These are phyloP conservation scores for Basipetospora chlamydospora DNA, from an alignment of 2,329 filamentous ascomycete species.

Conservation along the genomic window DNA sequence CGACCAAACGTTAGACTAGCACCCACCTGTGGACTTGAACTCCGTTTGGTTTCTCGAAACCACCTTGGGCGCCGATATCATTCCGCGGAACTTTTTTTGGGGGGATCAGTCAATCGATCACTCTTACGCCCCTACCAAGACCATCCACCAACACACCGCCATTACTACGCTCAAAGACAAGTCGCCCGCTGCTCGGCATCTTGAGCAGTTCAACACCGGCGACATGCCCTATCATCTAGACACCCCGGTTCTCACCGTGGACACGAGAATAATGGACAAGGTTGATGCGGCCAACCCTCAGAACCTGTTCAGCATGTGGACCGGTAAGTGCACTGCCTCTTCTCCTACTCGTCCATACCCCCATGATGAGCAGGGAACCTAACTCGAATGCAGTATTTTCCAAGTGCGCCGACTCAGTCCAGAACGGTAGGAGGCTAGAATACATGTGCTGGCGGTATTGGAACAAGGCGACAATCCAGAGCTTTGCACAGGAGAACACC, in stretches of 20 bases:
- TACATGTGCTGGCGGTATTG: constrained; percentile 94
- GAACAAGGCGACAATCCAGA: constrained; percentile 88
- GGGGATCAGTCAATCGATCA: constrained; percentile 2
- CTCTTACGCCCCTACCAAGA: constrained; percentile 6
- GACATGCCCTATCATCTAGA: constrained; percentile 73
- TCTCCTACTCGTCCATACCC: too few relatives aligned
- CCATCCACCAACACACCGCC: constrained; percentile 9
- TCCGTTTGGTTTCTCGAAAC: neutral
- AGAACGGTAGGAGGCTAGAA: constrained; percentile 82
- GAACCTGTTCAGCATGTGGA: constrained; percentile 94
- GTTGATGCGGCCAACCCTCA: constrained; percentile 87
- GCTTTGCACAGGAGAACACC: constrained; percentile 52
- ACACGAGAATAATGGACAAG: constrained; percentile 83
- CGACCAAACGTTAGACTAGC: neutral
- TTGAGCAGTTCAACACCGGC: constrained; percentile 19
- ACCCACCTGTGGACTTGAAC: neutral
- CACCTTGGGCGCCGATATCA: constrained; percentile 1
- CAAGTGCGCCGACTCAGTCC: constrained; percentile 83
- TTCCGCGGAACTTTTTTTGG: neutral
- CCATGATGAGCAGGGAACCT: neutral
- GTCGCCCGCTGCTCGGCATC: constrained; percentile 16
- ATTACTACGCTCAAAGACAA: constrained; percentile 3
- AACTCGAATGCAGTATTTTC: constrained; percentile 60
- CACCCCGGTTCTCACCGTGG: constrained; percentile 78
- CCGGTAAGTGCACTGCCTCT: constrained; percentile 47